Evolutionary conservation across 2,329 filamentous ascomycete genomes (phyloP), one percentile per base, ranked within the genome.

Genomic region (Botrytis sinoallii): DNA sequence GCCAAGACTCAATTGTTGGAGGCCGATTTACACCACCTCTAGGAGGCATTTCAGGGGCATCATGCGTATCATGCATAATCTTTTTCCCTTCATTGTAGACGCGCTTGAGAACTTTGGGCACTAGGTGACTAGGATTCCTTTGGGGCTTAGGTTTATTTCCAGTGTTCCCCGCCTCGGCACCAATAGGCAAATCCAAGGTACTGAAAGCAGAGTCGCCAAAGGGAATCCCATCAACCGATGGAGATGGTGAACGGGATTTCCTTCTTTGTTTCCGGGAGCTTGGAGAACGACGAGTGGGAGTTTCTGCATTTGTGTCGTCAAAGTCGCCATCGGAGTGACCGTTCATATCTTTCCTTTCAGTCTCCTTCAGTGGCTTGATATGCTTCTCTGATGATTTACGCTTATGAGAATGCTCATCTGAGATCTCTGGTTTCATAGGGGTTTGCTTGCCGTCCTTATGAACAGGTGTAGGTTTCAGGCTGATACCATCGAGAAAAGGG

Each of bases 201-300:
- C 88, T 91, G 77, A 91, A 91, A n/a, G 89, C 89, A 29, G 89
- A 91, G 75, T 88, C 88, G 9, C 89, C 89, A 79, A 90, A 87
- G 0, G 89, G 89, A 67, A 91, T 88, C 55, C 91, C 88, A 25
- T 88, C 88, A 48, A 90, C 79, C 3, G 87, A 87, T 76, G 88
- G 77, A 20, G 77, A 66, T 8, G 76, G 35, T 8, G 77, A 78
- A 42, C 65, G 75, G 40, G 77, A 77, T 71, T 77, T 80, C 48
- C 76, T 69, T 60, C 74, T 72, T 25, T 72, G 74, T 59, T 75
- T 74, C 71, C 75, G 78, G 7, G 75, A 75, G 42, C 74, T 76
- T 48, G 76, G 73, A 22, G 77, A 75, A 18, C 75, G 66, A 40
- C 46, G 77, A 64, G 75, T 79, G 29, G 78, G 77, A 22, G 76